A percentile compares a stretch with the other conserved stretches of the same genome.
Evolutionary conservation across 192 early-diverging fungal genomes (phyloP).

Genomic region (Geranomyces variabilis): DNA sequence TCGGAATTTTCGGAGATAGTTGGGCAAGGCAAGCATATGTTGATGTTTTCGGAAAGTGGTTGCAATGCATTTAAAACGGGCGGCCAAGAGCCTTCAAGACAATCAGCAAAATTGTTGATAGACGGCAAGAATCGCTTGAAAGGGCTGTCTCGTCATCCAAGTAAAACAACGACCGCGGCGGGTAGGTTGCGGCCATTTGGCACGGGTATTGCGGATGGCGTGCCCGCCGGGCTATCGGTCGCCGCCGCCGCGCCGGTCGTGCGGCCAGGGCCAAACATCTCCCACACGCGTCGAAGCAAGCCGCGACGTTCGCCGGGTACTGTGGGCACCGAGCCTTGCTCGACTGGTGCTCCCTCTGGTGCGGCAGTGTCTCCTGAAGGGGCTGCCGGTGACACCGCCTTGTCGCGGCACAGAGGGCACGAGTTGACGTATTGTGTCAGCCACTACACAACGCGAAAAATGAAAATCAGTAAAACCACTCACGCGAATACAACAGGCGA

Average conservation of each 20-base stretch:
- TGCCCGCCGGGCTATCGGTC: not conserved
- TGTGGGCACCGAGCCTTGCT: not conserved
- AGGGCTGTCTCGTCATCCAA: slow-evolving; percentile 25
- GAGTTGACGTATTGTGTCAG: slow-evolving; percentile 42
- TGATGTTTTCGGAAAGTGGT: no score
- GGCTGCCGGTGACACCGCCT: slow-evolving; percentile 30
- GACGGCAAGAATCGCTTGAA: no score
- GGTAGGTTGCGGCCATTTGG: slow-evolving; percentile 12
- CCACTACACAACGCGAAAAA: slow-evolving; percentile 35
- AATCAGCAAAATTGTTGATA: no score
- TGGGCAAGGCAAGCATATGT: no score
- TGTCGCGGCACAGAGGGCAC: slow-evolving; percentile 50
- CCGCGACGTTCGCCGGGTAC: slow-evolving; percentile 9
- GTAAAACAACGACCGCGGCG: slow-evolving; percentile 26
- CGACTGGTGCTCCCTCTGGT: not conserved
- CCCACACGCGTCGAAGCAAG: slow-evolving; percentile 7
- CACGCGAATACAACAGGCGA: not conserved
- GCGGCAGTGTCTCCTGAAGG: slow-evolving; percentile 3
- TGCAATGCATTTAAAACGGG: no score
- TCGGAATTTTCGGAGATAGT: no score
- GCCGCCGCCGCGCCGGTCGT: no score
- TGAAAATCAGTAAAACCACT: not conserved
- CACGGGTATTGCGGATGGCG: not conserved
- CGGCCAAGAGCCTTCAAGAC: no score
- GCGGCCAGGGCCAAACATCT: slow-evolving; percentile 19